Evolutionary conservation across 805 yeast species (phyloP).

Genomic region (Hanseniaspora valbyensis): DNA sequence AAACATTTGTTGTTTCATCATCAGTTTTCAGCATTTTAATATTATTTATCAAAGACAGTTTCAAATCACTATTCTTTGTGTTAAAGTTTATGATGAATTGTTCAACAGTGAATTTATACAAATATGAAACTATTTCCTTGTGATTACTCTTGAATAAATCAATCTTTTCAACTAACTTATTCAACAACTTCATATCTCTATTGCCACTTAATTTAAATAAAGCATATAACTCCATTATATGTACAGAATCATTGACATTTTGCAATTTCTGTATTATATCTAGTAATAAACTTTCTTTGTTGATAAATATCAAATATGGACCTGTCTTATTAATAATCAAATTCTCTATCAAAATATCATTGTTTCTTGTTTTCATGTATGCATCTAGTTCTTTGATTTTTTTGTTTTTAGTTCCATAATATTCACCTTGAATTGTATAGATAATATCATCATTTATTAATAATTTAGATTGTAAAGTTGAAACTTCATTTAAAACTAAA

Average conservation of each 20-base stretch:
- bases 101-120: conserved; percentile 11
- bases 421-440: conserved; percentile 1
- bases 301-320: conserved; percentile 51
- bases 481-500: background rate
- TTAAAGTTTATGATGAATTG: conserved; percentile 7
- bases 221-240: background rate
- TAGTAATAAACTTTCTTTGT: conserved; percentile 33
- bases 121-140: background rate
- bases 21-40: conserved; percentile 15
- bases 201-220: background rate
- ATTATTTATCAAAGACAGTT: background rate
- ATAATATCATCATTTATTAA: background rate
- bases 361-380: conserved; percentile 48
- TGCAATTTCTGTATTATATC: conserved; percentile 31
- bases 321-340: conserved; percentile 50
- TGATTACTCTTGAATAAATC: background rate
- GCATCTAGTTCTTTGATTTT: conserved; percentile 50
- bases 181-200: background rate
- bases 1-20: conserved; percentile 1
- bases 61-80: background rate
- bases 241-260: background rate
- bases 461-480: background rate
- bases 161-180: background rate
- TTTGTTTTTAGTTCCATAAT: conserved; percentile 32
- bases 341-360: conserved; percentile 52